These are phyloP conservation scores for Barnettozyma pratensis DNA, from an alignment of 805 yeast species.

Conservation along the genomic window DNA sequence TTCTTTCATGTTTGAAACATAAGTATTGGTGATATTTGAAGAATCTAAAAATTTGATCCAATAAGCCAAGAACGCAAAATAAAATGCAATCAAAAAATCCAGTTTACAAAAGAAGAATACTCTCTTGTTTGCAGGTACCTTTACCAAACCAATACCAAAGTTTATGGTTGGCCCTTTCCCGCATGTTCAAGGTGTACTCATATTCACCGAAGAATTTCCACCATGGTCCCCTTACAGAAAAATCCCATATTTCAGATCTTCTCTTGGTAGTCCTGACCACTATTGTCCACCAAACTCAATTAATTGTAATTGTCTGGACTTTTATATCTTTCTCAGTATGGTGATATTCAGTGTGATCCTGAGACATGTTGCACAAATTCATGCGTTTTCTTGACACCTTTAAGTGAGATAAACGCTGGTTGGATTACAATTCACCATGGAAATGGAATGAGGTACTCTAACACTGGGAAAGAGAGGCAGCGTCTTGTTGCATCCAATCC, in stretches of 20 bases:
- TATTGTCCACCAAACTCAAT: too few species aligned
- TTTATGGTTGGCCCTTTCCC: slow-evolving; percentile 4
- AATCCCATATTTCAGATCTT: background rate
- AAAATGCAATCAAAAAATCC: slow-evolving; percentile 50
- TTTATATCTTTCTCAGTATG: too few species aligned
- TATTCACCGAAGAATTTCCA: slow-evolving; percentile 52
- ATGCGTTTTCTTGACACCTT: too few species aligned
- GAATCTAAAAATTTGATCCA: slow-evolving; percentile 67
- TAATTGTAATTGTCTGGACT: too few species aligned
- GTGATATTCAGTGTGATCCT: too few species aligned
- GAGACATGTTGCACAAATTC: too few species aligned
- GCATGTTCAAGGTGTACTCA: slow-evolving; percentile 31
- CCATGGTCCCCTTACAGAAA: slow-evolving; percentile 34
- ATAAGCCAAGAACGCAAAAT: slow-evolving; percentile 54
- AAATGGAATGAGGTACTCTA: too few species aligned
- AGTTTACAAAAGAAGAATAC: slow-evolving; percentile 44
- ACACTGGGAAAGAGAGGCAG: too few species aligned
- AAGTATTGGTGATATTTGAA: slow-evolving; percentile 59
- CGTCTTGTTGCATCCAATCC: too few species aligned
- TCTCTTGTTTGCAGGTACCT: slow-evolving; percentile 32
- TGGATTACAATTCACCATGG: too few species aligned
- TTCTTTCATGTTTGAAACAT: slow-evolving; percentile 58
- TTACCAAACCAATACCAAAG: slow-evolving; percentile 16
- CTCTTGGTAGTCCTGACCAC: too few species aligned
- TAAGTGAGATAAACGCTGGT: too few species aligned